These are phyloP conservation scores for Tetrapyrgos nigripes DNA, from an alignment of 1,284 basidiomycete genomes.

Conservation along the genomic window DNA sequence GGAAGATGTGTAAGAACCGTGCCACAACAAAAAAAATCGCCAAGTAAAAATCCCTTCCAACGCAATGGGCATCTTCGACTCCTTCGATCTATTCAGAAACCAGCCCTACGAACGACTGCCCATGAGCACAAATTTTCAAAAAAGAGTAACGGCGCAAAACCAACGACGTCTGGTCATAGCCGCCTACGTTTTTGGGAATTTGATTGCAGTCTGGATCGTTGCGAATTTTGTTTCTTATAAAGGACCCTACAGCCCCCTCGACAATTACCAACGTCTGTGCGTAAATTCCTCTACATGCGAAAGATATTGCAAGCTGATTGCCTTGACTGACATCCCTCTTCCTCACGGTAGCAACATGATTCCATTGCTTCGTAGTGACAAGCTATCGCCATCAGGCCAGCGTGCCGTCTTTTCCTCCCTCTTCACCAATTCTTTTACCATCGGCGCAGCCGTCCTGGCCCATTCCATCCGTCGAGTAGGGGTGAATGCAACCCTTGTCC, in stretches of 20 bases:
- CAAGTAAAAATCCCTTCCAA: too few species aligned
- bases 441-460: constrained; percentile 49
- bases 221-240: not conserved
- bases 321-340: not conserved
- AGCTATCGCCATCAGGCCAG: constrained; percentile 15
- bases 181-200: not conserved
- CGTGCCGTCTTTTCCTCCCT: constrained; percentile 49
- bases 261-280: constrained; percentile 33
- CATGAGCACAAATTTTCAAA: not conserved
- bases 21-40: too few species aligned
- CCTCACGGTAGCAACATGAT: not conserved
- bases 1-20: too few species aligned
- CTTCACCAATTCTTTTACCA: constrained; percentile 48
- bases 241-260: constrained; percentile 18
- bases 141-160: not conserved
- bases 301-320: not conserved
- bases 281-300: constrained; percentile 1
- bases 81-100: not conserved
- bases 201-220: not conserved
- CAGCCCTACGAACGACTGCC: not conserved
- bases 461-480: constrained; percentile 45
- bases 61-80: not conserved
- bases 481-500: constrained; percentile 37
- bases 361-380: not conserved
- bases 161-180: not conserved